Conservation (phyloP, 2,329 filamentous ascomycete species). For the Epichloe festucae region DNA sequence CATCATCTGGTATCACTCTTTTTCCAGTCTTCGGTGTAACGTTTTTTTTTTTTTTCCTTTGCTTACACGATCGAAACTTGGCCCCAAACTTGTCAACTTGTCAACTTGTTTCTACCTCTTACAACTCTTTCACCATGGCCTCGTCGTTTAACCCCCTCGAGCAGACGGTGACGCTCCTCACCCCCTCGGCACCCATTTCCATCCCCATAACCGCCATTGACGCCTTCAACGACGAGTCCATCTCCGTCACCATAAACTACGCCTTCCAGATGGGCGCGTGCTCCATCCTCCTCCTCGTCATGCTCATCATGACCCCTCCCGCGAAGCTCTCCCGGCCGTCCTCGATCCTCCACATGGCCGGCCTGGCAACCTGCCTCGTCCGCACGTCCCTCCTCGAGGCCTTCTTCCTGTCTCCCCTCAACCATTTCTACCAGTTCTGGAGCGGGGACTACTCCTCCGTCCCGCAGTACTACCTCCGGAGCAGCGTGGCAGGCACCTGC, state of each 20-base stretch:
- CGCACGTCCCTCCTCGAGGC: slow-evolving; percentile 44
- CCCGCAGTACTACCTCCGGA: slow-evolving; percentile 20
- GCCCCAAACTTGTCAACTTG: too few relatives aligned
- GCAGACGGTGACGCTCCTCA: slow-evolving; percentile 24
- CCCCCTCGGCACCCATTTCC: slow-evolving; percentile 14
- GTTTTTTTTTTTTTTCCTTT: background rate
- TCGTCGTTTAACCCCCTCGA: slow-evolving; percentile 20
- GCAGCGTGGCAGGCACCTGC: slow-evolving; percentile 26
- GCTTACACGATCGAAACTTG: background rate
- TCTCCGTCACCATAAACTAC: slow-evolving; percentile 45
- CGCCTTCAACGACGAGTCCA: slow-evolving; percentile 16
- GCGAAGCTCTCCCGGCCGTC: slow-evolving; percentile 51
- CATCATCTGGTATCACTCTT: too few relatives aligned
- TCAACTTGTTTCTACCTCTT: too few relatives aligned
- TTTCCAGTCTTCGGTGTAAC: background rate
- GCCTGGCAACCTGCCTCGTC: slow-evolving; percentile 46
- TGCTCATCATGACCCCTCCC: slow-evolving; percentile 53
- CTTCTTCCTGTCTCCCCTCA: slow-evolving; percentile 47
- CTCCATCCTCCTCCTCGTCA: slow-evolving; percentile 48
- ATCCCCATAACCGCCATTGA: slow-evolving; percentile 23
- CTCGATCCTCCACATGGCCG: slow-evolving; percentile 51
- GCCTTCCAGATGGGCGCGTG: slow-evolving; percentile 58
- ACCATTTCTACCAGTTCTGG: slow-evolving; percentile 48
- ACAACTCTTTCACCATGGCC: background rate
- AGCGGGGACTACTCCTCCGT: slow-evolving; percentile 40